Base-by-base conservation (phyloP, 2,329 filamentous ascomycete species). In the Capronia epimyces region DNA sequence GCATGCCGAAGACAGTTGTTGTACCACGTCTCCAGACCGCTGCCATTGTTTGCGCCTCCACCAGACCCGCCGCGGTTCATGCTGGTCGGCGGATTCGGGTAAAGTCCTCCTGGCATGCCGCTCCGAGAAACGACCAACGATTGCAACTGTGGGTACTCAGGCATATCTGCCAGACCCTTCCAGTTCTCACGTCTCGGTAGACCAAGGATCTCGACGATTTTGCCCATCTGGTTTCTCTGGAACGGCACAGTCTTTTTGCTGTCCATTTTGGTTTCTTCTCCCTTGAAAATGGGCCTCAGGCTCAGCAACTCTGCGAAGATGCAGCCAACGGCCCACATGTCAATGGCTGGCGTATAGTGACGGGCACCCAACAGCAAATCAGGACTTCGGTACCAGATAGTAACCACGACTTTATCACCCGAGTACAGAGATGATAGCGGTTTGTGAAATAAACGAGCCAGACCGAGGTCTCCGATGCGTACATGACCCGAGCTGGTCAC, bases 181-280 rank as follows among this genome's bases (percentile, higher is more conserved):
- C 93, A 98, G 21, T 83, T 81, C 43, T 95, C 87, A 63, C 91
- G 91, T 5, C 81, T 88, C 0, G 93, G 93, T 59, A 95, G 73
- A 24, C 93, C 93, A 74, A 98, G 84, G 56, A 98, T 89, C 65
- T 98, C 93, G 31, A 95, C 88, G 62, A 98, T 98, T 71, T 95
- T 96, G 65, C 93, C 89, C 91, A 98, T 97, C 71, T 98, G 93
- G 63, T 96, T 96, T 12, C 90, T 82, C 69, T 98, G 93, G 62
- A 98, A 98, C 0, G 93, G 93, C 0, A 97, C 90, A 0, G 87
- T 93, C 72, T 97, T 97, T 70, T 98, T 98, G 62, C 81, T 87
- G 69, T 98, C 93, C 86, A 97, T 96, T 71, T 98, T 98, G 13
- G 93, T 93, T 69, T 98, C 93, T 65, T 98, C 93, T 0, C 93